These are phyloP conservation scores for Ceratocystis ficicola DNA, from an alignment of 2,329 filamentous ascomycete species.

Conservation along the genomic window DNA sequence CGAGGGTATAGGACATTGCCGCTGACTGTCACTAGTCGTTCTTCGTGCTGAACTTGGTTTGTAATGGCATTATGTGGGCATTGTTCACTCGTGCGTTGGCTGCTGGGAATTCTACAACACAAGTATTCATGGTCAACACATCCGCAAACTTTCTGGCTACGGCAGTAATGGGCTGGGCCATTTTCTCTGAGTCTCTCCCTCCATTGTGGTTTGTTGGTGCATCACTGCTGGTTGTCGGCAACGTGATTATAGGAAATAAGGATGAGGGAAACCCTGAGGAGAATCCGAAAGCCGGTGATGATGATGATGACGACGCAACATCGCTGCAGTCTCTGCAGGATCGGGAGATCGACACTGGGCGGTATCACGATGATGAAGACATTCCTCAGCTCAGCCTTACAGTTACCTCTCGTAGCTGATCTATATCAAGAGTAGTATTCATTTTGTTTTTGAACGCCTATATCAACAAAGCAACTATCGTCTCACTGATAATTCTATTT, in stretches of 20 bases:
- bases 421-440: background rate
- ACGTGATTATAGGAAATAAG: conserved; percentile 63
- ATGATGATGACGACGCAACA: conserved; percentile 22
- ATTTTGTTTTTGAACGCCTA: background rate
- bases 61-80: conserved; percentile 75
- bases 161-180: conserved; percentile 54
- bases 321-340: conserved; percentile 25
- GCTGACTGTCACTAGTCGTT: conserved; percentile 43
- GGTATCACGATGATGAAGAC: conserved; percentile 13
- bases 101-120: conserved; percentile 59
- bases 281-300: background rate
- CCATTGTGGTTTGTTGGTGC: conserved; percentile 68
- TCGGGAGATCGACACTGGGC: conserved; percentile 29
- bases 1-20: background rate
- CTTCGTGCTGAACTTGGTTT: conserved; percentile 61
- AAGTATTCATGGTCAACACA: conserved; percentile 72
- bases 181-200: conserved; percentile 61
- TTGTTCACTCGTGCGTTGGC: conserved; percentile 71
- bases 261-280: conserved; percentile 37
- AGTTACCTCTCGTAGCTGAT: background rate
- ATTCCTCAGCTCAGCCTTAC: background rate
- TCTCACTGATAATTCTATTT: conserved; percentile 35
- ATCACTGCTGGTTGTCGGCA: conserved; percentile 58
- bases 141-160: conserved; percentile 72
- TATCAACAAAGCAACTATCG: conserved; percentile 19